Evolutionary conservation across 331 rosid genomes (phyloP), one percentile per base, ranked within the genome.

Genomic region (Rhamnella rubrinervis): DNA sequence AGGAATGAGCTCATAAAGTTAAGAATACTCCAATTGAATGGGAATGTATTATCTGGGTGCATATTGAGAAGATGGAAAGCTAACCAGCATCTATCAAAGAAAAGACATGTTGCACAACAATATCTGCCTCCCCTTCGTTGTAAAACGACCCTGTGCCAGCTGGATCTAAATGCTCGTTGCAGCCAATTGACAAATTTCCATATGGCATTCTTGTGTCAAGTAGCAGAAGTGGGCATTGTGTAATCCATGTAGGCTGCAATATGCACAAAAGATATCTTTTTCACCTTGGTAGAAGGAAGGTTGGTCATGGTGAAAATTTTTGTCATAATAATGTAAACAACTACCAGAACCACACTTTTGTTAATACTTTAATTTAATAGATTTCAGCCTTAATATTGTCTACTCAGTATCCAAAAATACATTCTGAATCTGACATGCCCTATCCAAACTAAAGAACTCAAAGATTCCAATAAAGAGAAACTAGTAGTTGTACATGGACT

Each of bases 121-220:
- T 87, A 79, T 90, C 88, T 49, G 91, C 93, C 80, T 90, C 96
- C 63, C 96, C 96, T 85, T 90, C 87, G 63, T 90, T 90, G 74
- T 83, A 87, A 31, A 90, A 68, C 13, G 93, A 90, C 73, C 96
- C 93, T 16, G 96, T 87, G 75, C 96, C 96, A 21, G 96, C 87
- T 40, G 88, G 96, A 72, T 90, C 96, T 65, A 90, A 75, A 83
- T 80, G 75, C 82, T 90, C 96, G 83, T 78, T 91, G 11, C 92
- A 90, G 60, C 96, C 96, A 73, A 84, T 71, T 12, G 93, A 87
- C 75, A 90, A 71, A 80, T 89, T 90, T 75, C 93, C 96, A 59
- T 85, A 85, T 25, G 96, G 88, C 96, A 85, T 80, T 82, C 96
- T 82, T 31, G 96, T 90, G 80, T 90, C 96, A 2, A 90, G 91